Conservation (phyloP, 345 rosid genomes). For the Populus tremula region DNA sequence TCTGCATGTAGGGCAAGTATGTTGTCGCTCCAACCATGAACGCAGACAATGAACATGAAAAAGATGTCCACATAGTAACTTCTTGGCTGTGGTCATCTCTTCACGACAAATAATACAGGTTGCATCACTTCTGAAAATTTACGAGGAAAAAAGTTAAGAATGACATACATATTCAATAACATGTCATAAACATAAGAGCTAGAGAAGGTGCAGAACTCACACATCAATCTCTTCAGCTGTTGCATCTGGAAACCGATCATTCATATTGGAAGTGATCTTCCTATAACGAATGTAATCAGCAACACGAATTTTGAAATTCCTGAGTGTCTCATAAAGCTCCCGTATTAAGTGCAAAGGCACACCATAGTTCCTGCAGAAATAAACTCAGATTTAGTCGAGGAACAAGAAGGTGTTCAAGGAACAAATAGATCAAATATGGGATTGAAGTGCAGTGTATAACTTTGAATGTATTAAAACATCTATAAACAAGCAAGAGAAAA, state of each 20-base stretch:
- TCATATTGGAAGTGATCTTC: constrained; percentile 95
- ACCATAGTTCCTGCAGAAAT: constrained; percentile 77
- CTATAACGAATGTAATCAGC: constrained; percentile 91
- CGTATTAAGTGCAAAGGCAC: constrained; percentile 88
- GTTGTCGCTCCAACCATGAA: constrained; percentile 93
- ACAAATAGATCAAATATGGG: neutral
- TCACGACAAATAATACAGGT: constrained; percentile 98
- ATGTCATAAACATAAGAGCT: neutral
- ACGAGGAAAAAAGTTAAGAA: constrained; percentile 12
- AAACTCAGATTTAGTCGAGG: neutral
- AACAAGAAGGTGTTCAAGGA: no score
- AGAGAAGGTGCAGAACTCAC: constrained; percentile 45
- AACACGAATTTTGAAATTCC: constrained; percentile 86
- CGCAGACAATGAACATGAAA: constrained; percentile 97
- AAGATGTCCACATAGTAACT: constrained; percentile 87
- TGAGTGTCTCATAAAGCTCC: constrained; percentile 95
- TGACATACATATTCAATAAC: constrained; percentile 4
- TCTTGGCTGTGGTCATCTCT: constrained; percentile 95
- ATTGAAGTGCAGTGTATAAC: neutral
- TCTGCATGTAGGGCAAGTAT: constrained; percentile 96
- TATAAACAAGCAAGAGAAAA: neutral
- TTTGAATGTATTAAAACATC: no score
- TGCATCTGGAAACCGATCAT: constrained; percentile 91
- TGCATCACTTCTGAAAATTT: constrained; percentile 72
- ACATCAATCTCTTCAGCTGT: constrained; percentile 77